phyloP scores from a whole-genome alignment of 805 yeast genomes.

The Cyberlindnera amylophila region DNA sequence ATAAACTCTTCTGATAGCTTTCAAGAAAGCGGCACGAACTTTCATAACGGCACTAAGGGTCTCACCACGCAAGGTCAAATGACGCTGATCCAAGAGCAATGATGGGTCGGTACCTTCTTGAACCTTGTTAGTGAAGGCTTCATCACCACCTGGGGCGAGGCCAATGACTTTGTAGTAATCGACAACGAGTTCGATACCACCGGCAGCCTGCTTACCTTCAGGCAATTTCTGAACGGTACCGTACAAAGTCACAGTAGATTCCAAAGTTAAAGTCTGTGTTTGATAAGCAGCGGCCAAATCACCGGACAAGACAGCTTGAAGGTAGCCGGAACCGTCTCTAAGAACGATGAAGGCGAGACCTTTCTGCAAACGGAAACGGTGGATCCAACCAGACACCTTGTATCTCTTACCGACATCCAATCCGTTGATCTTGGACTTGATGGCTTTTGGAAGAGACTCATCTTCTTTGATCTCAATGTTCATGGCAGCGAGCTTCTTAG shows the following conservation, averaged over 20 bases:
- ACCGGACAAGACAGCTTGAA: conserved; percentile 86
- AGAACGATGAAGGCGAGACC: conserved; percentile 86
- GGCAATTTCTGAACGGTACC: conserved; percentile 85
- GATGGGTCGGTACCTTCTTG: conserved; percentile 95
- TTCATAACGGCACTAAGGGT: conserved; percentile 88
- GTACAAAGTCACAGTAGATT: conserved; percentile 73
- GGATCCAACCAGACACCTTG: conserved; percentile 90
- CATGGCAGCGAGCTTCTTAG: conserved; percentile 73
- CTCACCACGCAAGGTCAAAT: conserved; percentile 95
- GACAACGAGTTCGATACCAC: conserved; percentile 89
- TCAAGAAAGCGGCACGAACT: conserved; percentile 80
- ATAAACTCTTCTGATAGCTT: conserved; percentile 72
- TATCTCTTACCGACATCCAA: conserved; percentile 66
- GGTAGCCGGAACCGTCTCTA: conserved; percentile 91
- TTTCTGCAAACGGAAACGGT: conserved; percentile 89
- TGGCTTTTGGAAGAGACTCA: conserved; percentile 63
- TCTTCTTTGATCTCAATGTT: conserved; percentile 76
- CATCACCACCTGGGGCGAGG: conserved; percentile 94
- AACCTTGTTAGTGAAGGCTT: conserved; percentile 89
- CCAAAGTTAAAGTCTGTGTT: conserved; percentile 82
- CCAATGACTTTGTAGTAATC: conserved; percentile 90
- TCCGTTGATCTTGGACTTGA: conserved; percentile 53
- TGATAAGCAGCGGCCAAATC: conserved; percentile 88
- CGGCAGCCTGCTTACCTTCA: conserved; percentile 96
- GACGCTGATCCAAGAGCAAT: conserved; percentile 89